Base-by-base conservation (phyloP, 441 rosid species). In the Kokia cookei region DNA sequence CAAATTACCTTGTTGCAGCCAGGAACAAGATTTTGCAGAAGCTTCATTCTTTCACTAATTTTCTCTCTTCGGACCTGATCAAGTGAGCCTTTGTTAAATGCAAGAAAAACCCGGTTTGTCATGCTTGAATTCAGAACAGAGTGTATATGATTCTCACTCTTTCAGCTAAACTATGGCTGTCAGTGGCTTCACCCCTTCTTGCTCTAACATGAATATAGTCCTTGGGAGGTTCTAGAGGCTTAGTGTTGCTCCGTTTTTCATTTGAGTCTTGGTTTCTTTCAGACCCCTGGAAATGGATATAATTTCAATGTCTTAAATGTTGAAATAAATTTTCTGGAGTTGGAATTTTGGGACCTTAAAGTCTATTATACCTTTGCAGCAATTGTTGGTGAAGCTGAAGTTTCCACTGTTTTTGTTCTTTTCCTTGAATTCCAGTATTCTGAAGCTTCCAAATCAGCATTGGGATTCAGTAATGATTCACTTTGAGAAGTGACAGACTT, bases 181-280 rank as follows among this genome's bases (percentile, higher is more conserved):
- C 94, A 55, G 94, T 88, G 45, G 94, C 94, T 80, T 90, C 91
- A 35, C 91, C 94, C 53, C 94, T 80, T 57, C 91, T 83, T 24
- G 94, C 94, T 74, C 94, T 80, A 55, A 90, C 94, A 75, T 89
- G 94, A 77, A 87, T 87, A 86, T 85, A 87, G 75, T 87, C 91
- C 80, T 85, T 89, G 1, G 90, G 7, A 32, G 37, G 37, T 32
- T 32, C 37, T 32, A 32, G 7, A 32, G 37, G 37, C 37, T 32
- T 32, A 32, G 37, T 32, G 5, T 32, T 32, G 37, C 6, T 32
- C 37, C 6, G 37, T 32, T 47, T 47, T 14, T 78, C 43, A 35
- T 76, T 80, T 7, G 84, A 77, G 74, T 83, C 78, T 7, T 83
- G 85, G 9, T 82, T 81, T 4, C 48, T 58, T 72, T 84, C 91